A percentile compares a stretch with the other conserved stretches of the same genome.
Conservation (phyloP, 2,329 filamentous ascomycete species). For the Chalaropsis ovoidea region DNA sequence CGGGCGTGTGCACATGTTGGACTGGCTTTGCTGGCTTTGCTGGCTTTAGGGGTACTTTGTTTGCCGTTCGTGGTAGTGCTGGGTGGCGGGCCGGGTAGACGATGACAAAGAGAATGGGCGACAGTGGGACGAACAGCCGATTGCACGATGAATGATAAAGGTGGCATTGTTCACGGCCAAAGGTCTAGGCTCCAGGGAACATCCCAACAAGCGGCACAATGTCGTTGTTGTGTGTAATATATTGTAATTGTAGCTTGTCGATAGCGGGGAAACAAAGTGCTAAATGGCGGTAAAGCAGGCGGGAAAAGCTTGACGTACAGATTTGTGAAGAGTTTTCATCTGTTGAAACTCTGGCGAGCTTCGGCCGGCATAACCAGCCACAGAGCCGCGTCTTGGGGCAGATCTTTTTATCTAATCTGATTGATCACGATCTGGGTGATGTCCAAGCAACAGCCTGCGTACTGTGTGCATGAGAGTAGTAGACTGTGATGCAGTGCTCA, state of each 20-base stretch:
- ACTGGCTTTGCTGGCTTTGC: neutral
- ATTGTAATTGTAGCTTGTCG: neutral
- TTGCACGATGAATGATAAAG: neutral
- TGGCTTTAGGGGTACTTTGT: neutral
- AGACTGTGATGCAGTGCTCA: neutral
- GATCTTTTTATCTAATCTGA: slow-evolving; percentile 23
- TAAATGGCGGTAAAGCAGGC: neutral
- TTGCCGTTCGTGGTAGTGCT: neutral
- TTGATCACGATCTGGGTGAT: slow-evolving; percentile 11
- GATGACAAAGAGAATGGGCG: neutral
- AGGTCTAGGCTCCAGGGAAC: slow-evolving; percentile 15
- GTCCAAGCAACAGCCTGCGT: neutral
- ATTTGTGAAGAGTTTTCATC: slow-evolving; percentile 9
- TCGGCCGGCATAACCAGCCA: neutral
- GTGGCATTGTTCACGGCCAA: slow-evolving; percentile 10
- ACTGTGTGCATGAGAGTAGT: neutral
- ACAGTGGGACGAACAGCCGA: neutral
- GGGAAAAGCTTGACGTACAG: neutral
- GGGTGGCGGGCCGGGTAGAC: neutral
- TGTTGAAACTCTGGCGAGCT: neutral
- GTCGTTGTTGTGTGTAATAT: slow-evolving; percentile 7
- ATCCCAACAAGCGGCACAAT: slow-evolving; percentile 15
- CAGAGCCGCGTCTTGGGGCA: neutral
- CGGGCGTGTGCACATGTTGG: neutral
- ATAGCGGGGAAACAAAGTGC: neutral